Evolutionary conservation across 352 stramenopile species (phyloP).

Genomic region (Phytophthora cryptogea): DNA sequence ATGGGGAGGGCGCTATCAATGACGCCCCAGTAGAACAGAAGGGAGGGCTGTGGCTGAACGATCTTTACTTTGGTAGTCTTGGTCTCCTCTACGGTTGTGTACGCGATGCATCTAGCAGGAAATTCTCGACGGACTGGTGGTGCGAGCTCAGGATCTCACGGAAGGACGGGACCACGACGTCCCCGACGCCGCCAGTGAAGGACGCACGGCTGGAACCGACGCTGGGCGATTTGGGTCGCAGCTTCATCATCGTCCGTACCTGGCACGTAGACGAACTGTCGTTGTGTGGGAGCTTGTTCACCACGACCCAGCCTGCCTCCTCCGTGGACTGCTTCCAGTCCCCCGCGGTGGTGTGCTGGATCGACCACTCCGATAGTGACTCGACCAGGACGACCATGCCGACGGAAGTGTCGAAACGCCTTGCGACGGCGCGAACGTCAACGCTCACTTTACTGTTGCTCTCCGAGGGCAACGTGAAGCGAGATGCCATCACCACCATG

Average conservation of each 20-base stretch:
- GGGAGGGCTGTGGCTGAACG: background rate
- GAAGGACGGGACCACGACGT: conserved; percentile 33
- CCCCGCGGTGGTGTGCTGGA: conserved; percentile 1
- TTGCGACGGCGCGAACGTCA: conserved; percentile 13
- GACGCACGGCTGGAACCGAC: background rate
- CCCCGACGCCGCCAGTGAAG: conserved; percentile 16
- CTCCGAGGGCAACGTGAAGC: conserved; percentile 4
- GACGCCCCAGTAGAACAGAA: no score
- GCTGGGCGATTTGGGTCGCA: conserved; percentile 4
- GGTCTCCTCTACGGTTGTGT: conserved; percentile 2
- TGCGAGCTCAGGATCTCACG: conserved; percentile 27
- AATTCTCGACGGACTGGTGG: conserved; percentile 30
- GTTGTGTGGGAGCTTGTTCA: conserved; percentile 3
- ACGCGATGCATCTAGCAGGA: conserved; percentile 23
- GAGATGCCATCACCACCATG: conserved; percentile 9
- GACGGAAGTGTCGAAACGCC: conserved; percentile 4
- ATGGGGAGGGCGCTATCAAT: no score
- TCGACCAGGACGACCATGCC: conserved; percentile 18
- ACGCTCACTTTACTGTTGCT: conserved; percentile 1
- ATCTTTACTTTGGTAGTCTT: background rate
- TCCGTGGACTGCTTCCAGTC: conserved; percentile 16
- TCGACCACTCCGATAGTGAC: conserved; percentile 18
- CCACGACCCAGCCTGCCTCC: conserved; percentile 16
- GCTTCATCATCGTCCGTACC: conserved; percentile 17
- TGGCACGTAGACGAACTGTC: conserved; percentile 3